phyloP scores from a whole-genome alignment of 441 rosid genomes.

The Bruguiera hainesii region DNA sequence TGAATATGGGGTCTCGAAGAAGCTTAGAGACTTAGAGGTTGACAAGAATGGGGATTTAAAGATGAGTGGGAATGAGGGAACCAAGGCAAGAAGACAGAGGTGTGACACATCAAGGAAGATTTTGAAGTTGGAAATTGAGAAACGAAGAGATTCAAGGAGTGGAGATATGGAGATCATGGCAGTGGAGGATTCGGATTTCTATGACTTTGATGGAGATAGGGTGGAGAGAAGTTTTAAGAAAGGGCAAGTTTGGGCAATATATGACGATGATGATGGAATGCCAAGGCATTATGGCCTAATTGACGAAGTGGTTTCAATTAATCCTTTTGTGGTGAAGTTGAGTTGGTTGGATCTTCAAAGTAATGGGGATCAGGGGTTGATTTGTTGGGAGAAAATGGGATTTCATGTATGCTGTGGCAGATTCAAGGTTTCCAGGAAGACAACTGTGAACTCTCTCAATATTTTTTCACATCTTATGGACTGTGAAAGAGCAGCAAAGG shows the following conservation, averaged over 20 bases:
- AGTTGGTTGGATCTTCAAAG: conserved; percentile 58
- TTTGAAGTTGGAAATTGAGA: conserved; percentile 19
- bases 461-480: conserved; percentile 67
- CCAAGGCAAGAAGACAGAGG: conserved; percentile 21
- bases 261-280: conserved; percentile 54
- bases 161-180: conserved; percentile 29
- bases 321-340: conserved; percentile 69
- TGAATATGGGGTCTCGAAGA: conserved; percentile 19
- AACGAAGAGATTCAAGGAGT: conserved; percentile 20
- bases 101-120: conserved; percentile 23
- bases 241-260: conserved; percentile 87
- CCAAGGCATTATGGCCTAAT: conserved; percentile 81
- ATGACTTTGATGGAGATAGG: conserved; percentile 64
- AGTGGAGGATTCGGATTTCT: conserved; percentile 49
- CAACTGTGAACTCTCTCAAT: conserved; percentile 38
- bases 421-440: conserved; percentile 48
- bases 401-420: conserved; percentile 59
- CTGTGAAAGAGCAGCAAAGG: conserved; percentile 78
- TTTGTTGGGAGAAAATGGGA: conserved; percentile 45
- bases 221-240: conserved; percentile 63
- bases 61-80: conserved; percentile 30
- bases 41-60: conserved; percentile 21
- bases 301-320: conserved; percentile 61
- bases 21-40: conserved; percentile 8
- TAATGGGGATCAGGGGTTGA: conserved; percentile 42